A percentile compares a stretch with the other conserved stretches of the same genome.
Conservation (phyloP, 768 basidiomycete species). For the Tylopilus vinaceipallidus region DNA sequence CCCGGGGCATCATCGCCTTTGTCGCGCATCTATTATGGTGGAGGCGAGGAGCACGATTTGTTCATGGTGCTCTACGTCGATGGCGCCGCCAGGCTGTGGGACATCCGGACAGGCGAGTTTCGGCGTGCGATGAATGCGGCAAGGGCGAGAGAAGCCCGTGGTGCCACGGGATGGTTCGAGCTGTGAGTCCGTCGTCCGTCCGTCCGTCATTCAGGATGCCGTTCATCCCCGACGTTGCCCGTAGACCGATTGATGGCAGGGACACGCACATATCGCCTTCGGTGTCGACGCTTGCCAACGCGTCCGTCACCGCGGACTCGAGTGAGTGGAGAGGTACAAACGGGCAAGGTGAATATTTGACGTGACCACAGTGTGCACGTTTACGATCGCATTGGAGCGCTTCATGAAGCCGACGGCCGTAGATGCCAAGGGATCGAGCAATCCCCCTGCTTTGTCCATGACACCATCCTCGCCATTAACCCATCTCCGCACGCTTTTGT, state of each 20-base stretch:
- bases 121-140: slow-evolving; percentile 76
- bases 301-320: slow-evolving; percentile 18
- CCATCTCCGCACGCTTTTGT: slow-evolving; percentile 58
- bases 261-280: slow-evolving; percentile 24
- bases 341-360: slow-evolving; percentile 26
- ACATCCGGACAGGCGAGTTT: slow-evolving; percentile 77
- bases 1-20: slow-evolving; percentile 79
- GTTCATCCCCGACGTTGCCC: not conserved
- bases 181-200: slow-evolving; percentile 44
- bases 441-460: slow-evolving; percentile 38
- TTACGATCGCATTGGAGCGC: slow-evolving; percentile 49
- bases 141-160: slow-evolving; percentile 74
- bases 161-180: slow-evolving; percentile 70
- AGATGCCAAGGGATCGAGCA: slow-evolving; percentile 52
- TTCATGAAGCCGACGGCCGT: slow-evolving; percentile 49
- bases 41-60: slow-evolving; percentile 48
- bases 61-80: slow-evolving; percentile 75
- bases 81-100: slow-evolving; percentile 83
- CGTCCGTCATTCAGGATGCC: not conserved
- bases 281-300: slow-evolving; percentile 24
- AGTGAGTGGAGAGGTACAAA: slow-evolving; percentile 17
- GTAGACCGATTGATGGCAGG: slow-evolving; percentile 29
- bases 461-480: slow-evolving; percentile 44
- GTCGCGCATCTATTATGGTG: slow-evolving; percentile 57
- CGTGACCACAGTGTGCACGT: slow-evolving; percentile 41